A percentile compares a stretch with the other conserved stretches of the same genome.
These are phyloP conservation scores for Eucalyptus albens DNA, from an alignment of 345 rosid genomes.

Conservation along the genomic window DNA sequence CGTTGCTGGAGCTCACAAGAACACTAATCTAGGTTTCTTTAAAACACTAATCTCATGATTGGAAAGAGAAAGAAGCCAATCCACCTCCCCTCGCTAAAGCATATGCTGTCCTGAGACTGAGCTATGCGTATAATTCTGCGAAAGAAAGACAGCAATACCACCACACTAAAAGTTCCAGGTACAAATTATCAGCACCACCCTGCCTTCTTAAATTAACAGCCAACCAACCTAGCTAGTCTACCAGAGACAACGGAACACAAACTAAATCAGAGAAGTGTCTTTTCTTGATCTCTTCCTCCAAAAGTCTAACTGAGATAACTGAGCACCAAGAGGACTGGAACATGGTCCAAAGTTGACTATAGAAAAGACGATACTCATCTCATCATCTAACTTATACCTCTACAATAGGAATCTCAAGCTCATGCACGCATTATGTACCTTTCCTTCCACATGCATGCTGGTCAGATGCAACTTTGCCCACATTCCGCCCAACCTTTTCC, in stretches of 20 bases:
- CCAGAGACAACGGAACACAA: not conserved
- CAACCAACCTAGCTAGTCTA: not conserved
- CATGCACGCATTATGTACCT: constrained; percentile 22
- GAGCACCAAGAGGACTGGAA: not conserved
- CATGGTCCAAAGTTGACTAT: not conserved
- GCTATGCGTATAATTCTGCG: not conserved
- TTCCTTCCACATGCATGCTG: constrained; percentile 98
- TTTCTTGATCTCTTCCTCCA: not conserved
- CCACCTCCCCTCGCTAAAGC: not conserved
- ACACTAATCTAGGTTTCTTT: not conserved
- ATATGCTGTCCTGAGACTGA: not conserved
- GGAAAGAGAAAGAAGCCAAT: not conserved
- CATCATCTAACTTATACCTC: not conserved
- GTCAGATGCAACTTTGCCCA: constrained; percentile 91
- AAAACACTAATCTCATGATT: not conserved
- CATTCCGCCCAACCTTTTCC: constrained; percentile 89
- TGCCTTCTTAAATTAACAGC: not conserved
- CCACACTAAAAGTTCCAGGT: not conserved
- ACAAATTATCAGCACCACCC: not conserved
- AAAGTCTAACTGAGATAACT: not conserved
- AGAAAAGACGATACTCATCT: not conserved
- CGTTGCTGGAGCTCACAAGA: not conserved
- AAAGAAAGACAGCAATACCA: not conserved
- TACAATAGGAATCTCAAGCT: not conserved
- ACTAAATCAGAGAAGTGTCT: not conserved